Base-by-base conservation (phyloP, 257 asterid genomes). In the Solanum chmielewskii region DNA sequence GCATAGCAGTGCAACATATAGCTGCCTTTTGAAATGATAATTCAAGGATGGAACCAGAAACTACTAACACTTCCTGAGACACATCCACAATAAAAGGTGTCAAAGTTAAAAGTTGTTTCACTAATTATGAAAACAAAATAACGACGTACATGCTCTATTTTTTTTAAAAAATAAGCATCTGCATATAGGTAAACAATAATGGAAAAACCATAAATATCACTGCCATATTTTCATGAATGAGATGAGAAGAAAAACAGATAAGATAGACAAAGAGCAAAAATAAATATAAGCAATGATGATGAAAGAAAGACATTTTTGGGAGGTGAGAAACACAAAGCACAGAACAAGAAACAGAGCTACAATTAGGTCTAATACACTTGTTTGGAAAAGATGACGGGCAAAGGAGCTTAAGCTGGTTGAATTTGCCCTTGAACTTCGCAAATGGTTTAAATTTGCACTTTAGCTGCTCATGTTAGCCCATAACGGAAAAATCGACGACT, bases 1-100 rank as follows among this genome's bases (percentile, higher is more conserved):
- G 99, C 95, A 94, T 91, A 87, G 98, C 99, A 75, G 98, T 95
- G 90, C 96, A 95, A 87, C 96, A 96, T 87, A 95, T 93, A 75
- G 97, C 97, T 14, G 99, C 99, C 92, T 96, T 96, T 90, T 93
- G 98, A 91, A 96, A 89, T 88, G 98, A 94, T 87, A 89, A 92
- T 92, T 95, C 98, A 85, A 95, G 90, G 90, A 95, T 93, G 82
- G 97, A 89, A 86, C 95, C 95, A 85, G 98, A 94, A 87, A 94
- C 94, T 84, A 94, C 96, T 87, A 95, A 90, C 87, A 94, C 93
- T 89, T 90, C 94, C 99, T 96, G 97, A 90, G 45, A 39, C 69
- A 81, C 85, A 81, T 81, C 44, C 44, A 81, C 31, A 81, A 76
- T 45, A 77, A 62, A 45, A 29, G 85, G 68, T 81, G 85, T 29